Conservation (phyloP, 768 basidiomycete genomes). For the Cystobasidium onofrii region DNA sequence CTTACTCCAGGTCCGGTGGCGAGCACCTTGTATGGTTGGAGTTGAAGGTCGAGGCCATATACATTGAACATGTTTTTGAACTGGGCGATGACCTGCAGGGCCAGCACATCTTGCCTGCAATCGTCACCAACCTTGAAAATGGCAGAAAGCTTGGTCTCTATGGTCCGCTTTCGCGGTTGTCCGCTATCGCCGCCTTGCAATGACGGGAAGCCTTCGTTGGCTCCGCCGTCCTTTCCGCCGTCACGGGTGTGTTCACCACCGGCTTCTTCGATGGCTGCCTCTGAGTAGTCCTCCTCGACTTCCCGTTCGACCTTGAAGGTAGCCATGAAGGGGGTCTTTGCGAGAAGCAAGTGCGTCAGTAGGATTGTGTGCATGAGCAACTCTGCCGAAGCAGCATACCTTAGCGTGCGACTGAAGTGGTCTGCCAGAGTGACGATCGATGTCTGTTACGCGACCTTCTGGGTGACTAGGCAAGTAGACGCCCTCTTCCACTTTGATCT, state of each 20-base stretch:
- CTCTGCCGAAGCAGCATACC: constrained; percentile 48
- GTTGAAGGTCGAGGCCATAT: constrained; percentile 78
- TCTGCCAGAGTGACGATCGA: constrained; percentile 90
- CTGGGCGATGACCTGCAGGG: constrained; percentile 95
- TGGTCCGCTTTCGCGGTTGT: constrained; percentile 46
- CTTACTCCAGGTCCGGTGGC: constrained; percentile 91
- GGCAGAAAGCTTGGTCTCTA: constrained; percentile 92
- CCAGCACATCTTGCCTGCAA: constrained; percentile 95
- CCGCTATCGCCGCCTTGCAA: constrained; percentile 38
- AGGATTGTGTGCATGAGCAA: neutral
- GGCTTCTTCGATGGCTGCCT: constrained; percentile 25
- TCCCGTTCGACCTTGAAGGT: constrained; percentile 97
- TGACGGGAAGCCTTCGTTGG: constrained; percentile 47
- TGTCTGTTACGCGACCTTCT: constrained; percentile 90
- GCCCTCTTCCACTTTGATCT: constrained; percentile 83
- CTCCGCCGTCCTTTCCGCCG: constrained; percentile 12
- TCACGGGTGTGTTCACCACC: constrained; percentile 21
- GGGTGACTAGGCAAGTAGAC: constrained; percentile 97
- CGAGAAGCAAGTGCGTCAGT: neutral
- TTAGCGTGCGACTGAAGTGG: constrained; percentile 97
- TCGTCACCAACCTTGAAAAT: constrained; percentile 99
- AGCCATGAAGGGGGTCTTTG: constrained; percentile 96
- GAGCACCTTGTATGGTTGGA: constrained; percentile 93
- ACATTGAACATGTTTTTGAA: constrained; percentile 94
- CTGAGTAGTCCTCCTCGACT: constrained; percentile 36